A percentile compares a stretch with the other conserved stretches of the same genome.
phyloP scores from a whole-genome alignment of 495 filamentous ascomycete genomes.

The Penicillium chermesinum region DNA sequence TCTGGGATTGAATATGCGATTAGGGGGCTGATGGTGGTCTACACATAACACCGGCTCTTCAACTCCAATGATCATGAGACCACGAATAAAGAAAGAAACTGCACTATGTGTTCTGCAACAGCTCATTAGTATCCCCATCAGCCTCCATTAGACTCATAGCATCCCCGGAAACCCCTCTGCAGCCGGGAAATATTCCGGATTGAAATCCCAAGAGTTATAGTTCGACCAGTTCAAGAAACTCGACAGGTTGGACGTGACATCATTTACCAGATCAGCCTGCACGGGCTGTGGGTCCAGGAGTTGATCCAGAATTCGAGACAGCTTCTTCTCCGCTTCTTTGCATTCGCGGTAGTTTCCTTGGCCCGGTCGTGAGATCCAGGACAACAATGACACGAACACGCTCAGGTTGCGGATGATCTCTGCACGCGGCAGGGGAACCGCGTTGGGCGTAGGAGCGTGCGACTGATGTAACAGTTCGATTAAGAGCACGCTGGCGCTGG shows the following conservation, averaged over 20 bases:
- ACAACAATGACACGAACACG: constrained; percentile 54
- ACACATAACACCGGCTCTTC: neutral
- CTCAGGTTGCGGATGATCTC: constrained; percentile 60
- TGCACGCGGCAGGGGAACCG: constrained; percentile 46
- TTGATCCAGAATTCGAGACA: constrained; percentile 40
- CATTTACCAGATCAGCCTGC: constrained; percentile 26
- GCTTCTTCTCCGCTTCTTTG: constrained; percentile 39
- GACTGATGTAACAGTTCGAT: constrained; percentile 58
- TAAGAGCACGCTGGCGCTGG: constrained; percentile 53
- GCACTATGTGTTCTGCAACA: neutral
- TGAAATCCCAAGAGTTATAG: constrained; percentile 34
- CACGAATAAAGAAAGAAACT: neutral
- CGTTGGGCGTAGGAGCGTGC: constrained; percentile 32
- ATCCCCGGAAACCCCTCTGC: constrained; percentile 18
- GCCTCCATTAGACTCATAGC: constrained; percentile 8
- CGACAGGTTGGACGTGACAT: constrained; percentile 30
- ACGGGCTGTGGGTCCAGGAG: constrained; percentile 36
- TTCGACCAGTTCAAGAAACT: constrained; percentile 39
- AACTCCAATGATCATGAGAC: neutral
- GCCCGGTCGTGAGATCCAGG: constrained; percentile 47
- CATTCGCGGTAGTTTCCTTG: constrained; percentile 53
- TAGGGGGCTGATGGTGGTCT: no score
- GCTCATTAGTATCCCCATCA: neutral
- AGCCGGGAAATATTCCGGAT: constrained; percentile 25
- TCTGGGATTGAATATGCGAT: no score